Base-by-base conservation (phyloP, 352 stramenopile species). In the Pythium apleroticum region DNA sequence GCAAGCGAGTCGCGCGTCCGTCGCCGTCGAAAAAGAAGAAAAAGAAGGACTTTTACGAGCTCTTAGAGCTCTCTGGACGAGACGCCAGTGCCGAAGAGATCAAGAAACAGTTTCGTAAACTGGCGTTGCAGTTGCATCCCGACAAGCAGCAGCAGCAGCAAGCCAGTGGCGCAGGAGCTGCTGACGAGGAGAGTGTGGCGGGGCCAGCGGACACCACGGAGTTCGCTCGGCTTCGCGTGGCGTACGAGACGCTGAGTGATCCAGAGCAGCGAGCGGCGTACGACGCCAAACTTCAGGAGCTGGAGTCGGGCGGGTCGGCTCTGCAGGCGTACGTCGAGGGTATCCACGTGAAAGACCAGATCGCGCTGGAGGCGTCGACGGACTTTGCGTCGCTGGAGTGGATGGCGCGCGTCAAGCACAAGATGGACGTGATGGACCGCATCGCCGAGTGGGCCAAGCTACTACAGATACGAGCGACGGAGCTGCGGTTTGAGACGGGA, bases 361-460 rank as follows among this genome's bases (percentile, higher is more conserved):
- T 90, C 43, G 76, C 81, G 27, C 30, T 93, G 2, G 84, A 93
- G 62, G 82, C 80, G 14, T 76, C 77, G 15, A 86, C 77, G 19
- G 81, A 93, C 54, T 91, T 91, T 69, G 84, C 84, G 31, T 91
- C 81, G 4, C 72, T 93, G 3, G 84, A 93, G 68, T 93, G 84
- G 84, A 91, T 93, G 80, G 80, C 78, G 8, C 80, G 84, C 5
- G 78, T 93, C 17, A 91, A 93, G 63, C 82, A 93, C 80, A 93
- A 93, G 59, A 93, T 91, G 82, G 84, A 93, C 52, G 84, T 93
- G 1, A 93, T 93, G 82, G 84, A 86, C 37, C 76, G 79, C 10
- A 88, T 93, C 50, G 71, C 84, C 9, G 77, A 88, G 55, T 93
- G 84, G 84, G 81, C 78, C 19, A 87, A 80, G 61, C 65, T 93